Conservation (phyloP, 1,284 basidiomycete species). For the Ceratobasidium sp. region DNA sequence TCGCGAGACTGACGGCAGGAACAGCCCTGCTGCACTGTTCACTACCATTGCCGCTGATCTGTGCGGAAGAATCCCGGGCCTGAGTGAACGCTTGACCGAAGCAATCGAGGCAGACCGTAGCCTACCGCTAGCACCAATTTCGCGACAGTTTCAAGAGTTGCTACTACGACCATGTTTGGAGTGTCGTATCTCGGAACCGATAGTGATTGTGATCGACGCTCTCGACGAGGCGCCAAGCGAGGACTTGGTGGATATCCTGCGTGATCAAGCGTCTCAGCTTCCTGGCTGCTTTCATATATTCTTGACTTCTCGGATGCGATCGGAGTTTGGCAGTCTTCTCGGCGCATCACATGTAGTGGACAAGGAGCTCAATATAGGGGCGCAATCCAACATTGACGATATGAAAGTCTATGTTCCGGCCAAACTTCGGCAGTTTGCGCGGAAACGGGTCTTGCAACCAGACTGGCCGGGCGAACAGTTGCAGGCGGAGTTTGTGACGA, state of each 20-base stretch:
- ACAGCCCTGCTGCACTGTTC: background rate
- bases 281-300: no score
- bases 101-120: background rate
- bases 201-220: no score
- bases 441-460: constrained; percentile 4
- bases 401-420: background rate
- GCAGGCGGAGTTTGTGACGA: constrained; percentile 34
- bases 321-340: background rate
- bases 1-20: constrained; percentile 10
- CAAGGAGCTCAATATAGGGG: background rate
- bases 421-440: background rate
- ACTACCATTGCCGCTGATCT: constrained; percentile 23
- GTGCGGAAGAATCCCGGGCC: background rate
- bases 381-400: background rate
- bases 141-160: no score
- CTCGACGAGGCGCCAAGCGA: no score
- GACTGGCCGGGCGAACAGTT: constrained; percentile 48
- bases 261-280: no score
- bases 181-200: no score
- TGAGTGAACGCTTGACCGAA: background rate
- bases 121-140: background rate
- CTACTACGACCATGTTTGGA: no score
- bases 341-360: background rate
- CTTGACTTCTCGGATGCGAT: background rate
- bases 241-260: no score